Conservation (phyloP, 148 eudicot species). For the Tetragonia tetragonoides region DNA sequence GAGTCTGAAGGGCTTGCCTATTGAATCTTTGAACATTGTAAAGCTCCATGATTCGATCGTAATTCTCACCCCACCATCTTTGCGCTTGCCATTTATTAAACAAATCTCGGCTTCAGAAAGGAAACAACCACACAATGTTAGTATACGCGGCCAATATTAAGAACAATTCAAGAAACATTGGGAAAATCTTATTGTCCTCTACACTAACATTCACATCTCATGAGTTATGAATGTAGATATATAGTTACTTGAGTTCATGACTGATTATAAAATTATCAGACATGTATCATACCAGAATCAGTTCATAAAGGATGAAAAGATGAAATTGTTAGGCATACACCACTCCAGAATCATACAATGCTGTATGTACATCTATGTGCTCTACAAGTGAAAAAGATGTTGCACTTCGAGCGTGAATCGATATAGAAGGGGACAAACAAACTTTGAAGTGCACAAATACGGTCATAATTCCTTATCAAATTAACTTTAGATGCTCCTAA, state of each 20-base stretch:
- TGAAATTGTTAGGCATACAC: no score
- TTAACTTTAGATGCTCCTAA: no score
- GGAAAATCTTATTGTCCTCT: not conserved
- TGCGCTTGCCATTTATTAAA: slow-evolving; percentile 99
- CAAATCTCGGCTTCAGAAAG: slow-evolving; percentile 80
- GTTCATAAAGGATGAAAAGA: not conserved
- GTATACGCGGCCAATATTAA: slow-evolving; percentile 4
- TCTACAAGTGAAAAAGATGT: no score
- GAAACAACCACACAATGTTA: slow-evolving; percentile 19
- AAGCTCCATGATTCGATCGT: slow-evolving; percentile 94
- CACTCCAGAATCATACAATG: no score
- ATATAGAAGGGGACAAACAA: no score
- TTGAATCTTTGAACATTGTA: slow-evolving; percentile 98
- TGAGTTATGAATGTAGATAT: not conserved
- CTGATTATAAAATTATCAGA: not conserved
- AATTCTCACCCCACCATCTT: slow-evolving; percentile 99
- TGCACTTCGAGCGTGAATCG: no score
- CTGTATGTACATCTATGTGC: no score
- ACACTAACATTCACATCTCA: not conserved
- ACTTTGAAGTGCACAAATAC: no score
- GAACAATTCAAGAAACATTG: not conserved
- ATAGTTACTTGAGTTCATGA: not conserved
- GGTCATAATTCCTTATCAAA: no score
- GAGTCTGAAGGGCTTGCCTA: slow-evolving; percentile 85
- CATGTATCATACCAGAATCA: not conserved